Percentiles rank a stretch among this genome's conserved stretches.
Evolutionary conservation across 495 filamentous ascomycete species (phyloP).

Genomic region (Aspergillus leporis): DNA sequence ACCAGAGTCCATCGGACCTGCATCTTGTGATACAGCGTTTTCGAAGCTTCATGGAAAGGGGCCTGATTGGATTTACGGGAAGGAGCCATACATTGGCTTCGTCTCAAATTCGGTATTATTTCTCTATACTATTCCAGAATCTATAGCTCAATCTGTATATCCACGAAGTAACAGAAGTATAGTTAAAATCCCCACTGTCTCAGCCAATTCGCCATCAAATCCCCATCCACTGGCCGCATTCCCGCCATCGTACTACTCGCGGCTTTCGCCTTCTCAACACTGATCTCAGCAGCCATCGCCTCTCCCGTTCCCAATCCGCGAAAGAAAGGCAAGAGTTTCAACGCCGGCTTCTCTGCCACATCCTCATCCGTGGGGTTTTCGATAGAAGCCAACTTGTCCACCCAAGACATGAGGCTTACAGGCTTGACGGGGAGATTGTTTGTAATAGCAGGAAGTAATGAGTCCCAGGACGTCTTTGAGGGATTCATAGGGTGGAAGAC

Average conservation of each 20-base stretch:
- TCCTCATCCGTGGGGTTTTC: conserved; percentile 9
- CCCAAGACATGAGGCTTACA: conserved; percentile 22
- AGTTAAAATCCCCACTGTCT: conserved; percentile 20
- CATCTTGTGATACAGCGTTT: too few relatives aligned
- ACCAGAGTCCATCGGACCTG: too few relatives aligned
- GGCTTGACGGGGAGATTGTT: not conserved
- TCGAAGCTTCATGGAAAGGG: too few relatives aligned
- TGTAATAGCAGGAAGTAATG: conserved; percentile 17
- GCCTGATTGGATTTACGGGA: too few relatives aligned
- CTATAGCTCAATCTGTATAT: too few relatives aligned
- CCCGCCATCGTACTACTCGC: conserved; percentile 25
- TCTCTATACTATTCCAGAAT: too few relatives aligned
- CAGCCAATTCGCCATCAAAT: too few relatives aligned
- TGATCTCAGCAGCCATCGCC: conserved; percentile 9
- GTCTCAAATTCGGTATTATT: too few relatives aligned
- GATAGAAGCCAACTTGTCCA: conserved; percentile 17
- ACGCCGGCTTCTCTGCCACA: conserved; percentile 20
- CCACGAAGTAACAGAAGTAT: too few relatives aligned
- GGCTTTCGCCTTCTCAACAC: conserved; percentile 9
- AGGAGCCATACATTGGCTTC: too few relatives aligned
- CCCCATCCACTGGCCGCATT: conserved; percentile 19
- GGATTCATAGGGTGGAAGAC: conserved; percentile 32
- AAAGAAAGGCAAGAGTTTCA: conserved; percentile 32
- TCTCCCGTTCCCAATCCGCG: conserved; percentile 10
- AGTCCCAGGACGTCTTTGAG: conserved; percentile 17